Conservation (phyloP, 768 basidiomycete genomes). For the Kwoniella botswanensis region DNA sequence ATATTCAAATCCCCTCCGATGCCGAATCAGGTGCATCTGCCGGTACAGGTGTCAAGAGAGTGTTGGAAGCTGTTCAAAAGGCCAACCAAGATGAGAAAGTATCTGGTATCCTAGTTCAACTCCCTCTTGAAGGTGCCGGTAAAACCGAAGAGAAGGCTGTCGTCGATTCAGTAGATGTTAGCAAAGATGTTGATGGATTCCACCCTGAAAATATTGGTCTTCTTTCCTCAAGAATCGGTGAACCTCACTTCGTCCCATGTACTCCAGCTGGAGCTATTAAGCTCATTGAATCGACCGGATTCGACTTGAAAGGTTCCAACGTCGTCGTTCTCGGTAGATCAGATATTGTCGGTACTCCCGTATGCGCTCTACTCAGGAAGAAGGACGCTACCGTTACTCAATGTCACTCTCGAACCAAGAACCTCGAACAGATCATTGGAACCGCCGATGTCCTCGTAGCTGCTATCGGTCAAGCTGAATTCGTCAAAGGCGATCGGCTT, state of each 20-base stretch:
- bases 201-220: constrained; percentile 98
- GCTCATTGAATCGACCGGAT: constrained; percentile 84
- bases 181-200: constrained; percentile 98
- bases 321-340: constrained; percentile 94
- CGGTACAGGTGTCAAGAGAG: constrained; percentile 66
- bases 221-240: constrained; percentile 84
- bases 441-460: constrained; percentile 90
- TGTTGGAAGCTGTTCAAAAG: constrained; percentile 75
- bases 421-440: constrained; percentile 79
- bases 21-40: constrained; percentile 44
- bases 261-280: constrained; percentile 92
- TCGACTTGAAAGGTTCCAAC: constrained; percentile 74
- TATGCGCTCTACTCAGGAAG: constrained; percentile 84
- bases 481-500: constrained; percentile 90
- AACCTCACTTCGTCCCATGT: constrained; percentile 90
- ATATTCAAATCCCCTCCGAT: constrained; percentile 64
- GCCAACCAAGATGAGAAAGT: constrained; percentile 82
- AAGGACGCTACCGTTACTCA: constrained; percentile 96
- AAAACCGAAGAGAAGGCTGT: constrained; percentile 83
- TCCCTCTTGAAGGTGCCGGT: constrained; percentile 83
- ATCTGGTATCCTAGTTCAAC: constrained; percentile 91
- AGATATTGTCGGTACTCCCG: constrained; percentile 97
- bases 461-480: constrained; percentile 92
- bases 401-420: constrained; percentile 88
- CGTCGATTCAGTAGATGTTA: constrained; percentile 90